Evolutionary conservation across 1,284 basidiomycete genomes (phyloP), one percentile per base, ranked within the genome.

Genomic region (Thelephora terrestris): DNA sequence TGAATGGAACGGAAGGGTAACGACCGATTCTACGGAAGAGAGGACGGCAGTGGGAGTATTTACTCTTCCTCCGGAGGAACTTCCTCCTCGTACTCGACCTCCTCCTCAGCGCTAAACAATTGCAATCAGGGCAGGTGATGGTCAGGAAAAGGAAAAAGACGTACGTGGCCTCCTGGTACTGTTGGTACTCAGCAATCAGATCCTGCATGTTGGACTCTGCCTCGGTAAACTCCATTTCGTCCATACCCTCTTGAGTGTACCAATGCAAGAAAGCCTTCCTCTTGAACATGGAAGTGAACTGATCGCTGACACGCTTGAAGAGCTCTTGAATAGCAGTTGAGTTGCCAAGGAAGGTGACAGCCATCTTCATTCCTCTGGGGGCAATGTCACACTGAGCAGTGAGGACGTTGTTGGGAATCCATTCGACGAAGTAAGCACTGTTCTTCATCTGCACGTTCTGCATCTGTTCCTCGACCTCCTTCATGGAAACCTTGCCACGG

Each of bases 251-350:
- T 65, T 93, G 91, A 42, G 91, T 96, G 73, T 96, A 95, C 90
- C 93, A 97, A 71, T 97, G 93, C 79, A 97, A 84, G 85, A 97
- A 97, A 39, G 94, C 94, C 76, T 96, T 96, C 67, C 94, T 79
- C 76, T 93, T 88, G 84, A 96, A 97, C 95, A 97, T 98, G 69
- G 91, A 90, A 52, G 89, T 90, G 81, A 98, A 98, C 70, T 97
- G 94, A 66, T 94, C 90, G 58, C 83, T 87, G 65, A 95, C 90
- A 73, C 93, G 91, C 76, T 93, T 92, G 88, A 97, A 96, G 56
- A 97, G 77, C 68, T 95, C 92, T 69, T 96, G 93, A 66, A 98
- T 97, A 50, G 88, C 90, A 50, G 92, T 97, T 42, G 91, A 92
- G 80, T 98, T 98, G 62, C 93, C 94, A 65, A 98, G 80, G 76